Base-by-base conservation (phyloP, 768 basidiomycete species). In the Tremella fuciformis region DNA sequence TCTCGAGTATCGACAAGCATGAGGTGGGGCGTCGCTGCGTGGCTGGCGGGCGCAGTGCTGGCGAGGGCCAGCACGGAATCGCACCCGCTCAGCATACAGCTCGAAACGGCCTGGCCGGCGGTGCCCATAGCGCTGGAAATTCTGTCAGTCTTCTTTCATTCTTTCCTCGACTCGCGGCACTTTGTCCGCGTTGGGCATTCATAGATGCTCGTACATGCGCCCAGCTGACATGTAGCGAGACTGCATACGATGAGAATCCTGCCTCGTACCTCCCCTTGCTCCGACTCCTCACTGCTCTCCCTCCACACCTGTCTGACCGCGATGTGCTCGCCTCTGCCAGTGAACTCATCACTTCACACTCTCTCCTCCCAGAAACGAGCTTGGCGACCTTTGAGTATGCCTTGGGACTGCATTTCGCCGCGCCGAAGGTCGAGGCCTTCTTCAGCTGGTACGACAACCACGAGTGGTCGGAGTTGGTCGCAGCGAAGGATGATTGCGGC, bases 371-470 rank as follows among this genome's bases (percentile, higher is more conserved):
- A 1, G 80, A 82, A 22, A 83, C 82, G 2, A 76, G 82, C 0
- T 66, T 84, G 13, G 81, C 83, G 24, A 80, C 83, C 1, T 83
- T 91, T 13, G 81, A 89, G 62, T 82, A 87, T 76, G 84, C 84
- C 47, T 81, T 97, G 22, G 87, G 85, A 0, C 80, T 93, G 53
- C 89, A 93, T 64, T 83, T 86, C 2, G 82, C 86, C 7, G 84
- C 84, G 0, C 91, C 93, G 0, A 86, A 85, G 67, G 82, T 97
- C 24, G 85, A 90, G 58, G 91, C 92, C 0, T 88, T 86, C 70
- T 90, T 87, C 71, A 82, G 86, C 52, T 84, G 85, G 71, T 93
- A 91, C 67, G 73, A 77, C 49, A 62, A 52, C 22, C 22, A 44
- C 16, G 44, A 18, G 42, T 18, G 42, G 42, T n/a, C 22, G 7